Evolutionary conservation across 2,329 filamentous ascomycete species (phyloP).

Genomic region (Gnomoniopsis sp.): DNA sequence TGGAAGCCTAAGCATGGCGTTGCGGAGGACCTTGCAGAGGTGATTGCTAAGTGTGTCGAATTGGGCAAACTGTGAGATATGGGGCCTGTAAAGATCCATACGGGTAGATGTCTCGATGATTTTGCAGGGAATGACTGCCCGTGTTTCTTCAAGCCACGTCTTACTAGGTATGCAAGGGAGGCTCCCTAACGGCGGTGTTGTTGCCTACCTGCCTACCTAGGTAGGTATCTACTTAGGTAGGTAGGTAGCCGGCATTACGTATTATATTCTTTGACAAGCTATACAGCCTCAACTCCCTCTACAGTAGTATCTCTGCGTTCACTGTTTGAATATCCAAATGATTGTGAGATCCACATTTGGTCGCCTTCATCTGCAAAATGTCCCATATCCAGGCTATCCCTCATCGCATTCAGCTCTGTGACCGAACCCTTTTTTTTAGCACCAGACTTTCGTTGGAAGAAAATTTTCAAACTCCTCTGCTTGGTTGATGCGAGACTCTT

Average conservation of each 20-base stretch:
- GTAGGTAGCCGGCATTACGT: no score
- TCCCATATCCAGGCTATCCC: neutral
- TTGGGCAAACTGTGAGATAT: neutral
- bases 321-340: no score
- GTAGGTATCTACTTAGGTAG: no score
- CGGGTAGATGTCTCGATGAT: no score
- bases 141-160: no score
- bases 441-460: neutral
- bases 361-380: neutral
- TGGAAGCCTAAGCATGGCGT: neutral
- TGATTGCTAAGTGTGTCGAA: neutral
- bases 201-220: no score
- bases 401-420: neutral
- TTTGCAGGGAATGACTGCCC: no score
- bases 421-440: neutral
- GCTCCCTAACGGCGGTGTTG: no score
- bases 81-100: neutral
- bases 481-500: neutral
- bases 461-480: neutral
- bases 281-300: no score
- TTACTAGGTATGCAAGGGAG: no score
- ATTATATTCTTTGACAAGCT: no score
- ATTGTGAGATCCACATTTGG: neutral
- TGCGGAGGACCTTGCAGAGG: neutral
- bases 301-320: no score